These are phyloP conservation scores for Periconia macrospinosa DNA, from an alignment of 2,329 filamentous ascomycete genomes.

Conservation along the genomic window DNA sequence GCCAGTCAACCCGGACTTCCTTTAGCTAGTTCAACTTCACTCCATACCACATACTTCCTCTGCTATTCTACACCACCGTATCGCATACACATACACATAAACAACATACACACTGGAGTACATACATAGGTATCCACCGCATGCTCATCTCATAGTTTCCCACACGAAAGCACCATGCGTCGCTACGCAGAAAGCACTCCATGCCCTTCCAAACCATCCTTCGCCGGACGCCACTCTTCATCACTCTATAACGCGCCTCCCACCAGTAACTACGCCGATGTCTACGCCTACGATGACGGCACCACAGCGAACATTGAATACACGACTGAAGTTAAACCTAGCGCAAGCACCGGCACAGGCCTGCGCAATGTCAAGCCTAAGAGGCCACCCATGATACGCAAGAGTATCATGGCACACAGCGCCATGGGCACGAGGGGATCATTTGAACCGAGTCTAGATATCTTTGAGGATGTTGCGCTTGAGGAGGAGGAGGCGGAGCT, in stretches of 20 bases:
- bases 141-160: neutral
- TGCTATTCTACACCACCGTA: neutral
- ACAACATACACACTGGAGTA: constrained; percentile 24
- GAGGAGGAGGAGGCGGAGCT: constrained; percentile 30
- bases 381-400: constrained; percentile 31
- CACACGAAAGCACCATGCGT: constrained; percentile 23
- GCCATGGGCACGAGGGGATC: neutral
- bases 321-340: constrained; percentile 29
- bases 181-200: constrained; percentile 40
- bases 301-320: constrained; percentile 43
- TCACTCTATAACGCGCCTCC: constrained; percentile 28
- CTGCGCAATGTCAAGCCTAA: constrained; percentile 36
- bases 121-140: neutral
- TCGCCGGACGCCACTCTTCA: constrained; percentile 8
- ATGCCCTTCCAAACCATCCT: constrained; percentile 36
- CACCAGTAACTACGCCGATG: constrained; percentile 34
- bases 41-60: neutral
- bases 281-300: constrained; percentile 35
- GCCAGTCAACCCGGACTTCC: too few relatives aligned
- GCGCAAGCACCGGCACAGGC: constrained; percentile 7
- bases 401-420: constrained; percentile 3
- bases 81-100: neutral
- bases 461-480: constrained; percentile 42
- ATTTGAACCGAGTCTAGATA: constrained; percentile 39
- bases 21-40: too few relatives aligned